Evolutionary conservation across 257 asterid species (phyloP).

Genomic region (Paulownia fortunei): DNA sequence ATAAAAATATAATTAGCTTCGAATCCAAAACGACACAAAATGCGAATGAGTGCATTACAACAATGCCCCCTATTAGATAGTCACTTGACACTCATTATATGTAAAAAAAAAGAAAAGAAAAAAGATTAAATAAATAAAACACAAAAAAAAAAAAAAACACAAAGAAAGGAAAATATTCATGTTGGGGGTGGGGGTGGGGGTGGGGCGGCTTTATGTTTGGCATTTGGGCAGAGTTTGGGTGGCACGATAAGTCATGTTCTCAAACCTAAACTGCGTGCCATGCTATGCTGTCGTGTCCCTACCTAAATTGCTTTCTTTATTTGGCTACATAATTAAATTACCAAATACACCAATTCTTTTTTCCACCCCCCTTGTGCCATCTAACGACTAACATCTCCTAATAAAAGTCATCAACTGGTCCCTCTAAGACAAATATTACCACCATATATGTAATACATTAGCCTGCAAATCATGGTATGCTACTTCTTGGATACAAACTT

Average conservation of each 20-base stretch:
- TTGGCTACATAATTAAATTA: not conserved
- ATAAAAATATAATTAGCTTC: too few species aligned
- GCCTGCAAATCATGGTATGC: not conserved
- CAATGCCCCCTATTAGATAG: too few species aligned
- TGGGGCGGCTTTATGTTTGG: not conserved
- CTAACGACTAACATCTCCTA: not conserved
- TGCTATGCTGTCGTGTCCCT: not conserved
- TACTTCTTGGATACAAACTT: too few species aligned
- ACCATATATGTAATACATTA: not conserved
- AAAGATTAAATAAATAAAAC: not conserved
- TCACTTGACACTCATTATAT: too few species aligned
- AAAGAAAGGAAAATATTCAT: not conserved
- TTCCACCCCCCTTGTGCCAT: not conserved
- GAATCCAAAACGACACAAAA: too few species aligned
- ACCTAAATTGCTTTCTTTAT: not conserved
- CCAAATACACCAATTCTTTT: not conserved
- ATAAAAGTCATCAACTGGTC: not conserved
- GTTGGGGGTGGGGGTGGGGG: too few species aligned
- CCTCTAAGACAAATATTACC: not conserved
- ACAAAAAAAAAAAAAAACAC: not conserved
- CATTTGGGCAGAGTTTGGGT: not conserved
- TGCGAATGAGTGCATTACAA: too few species aligned
- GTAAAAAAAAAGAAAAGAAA: too few species aligned
- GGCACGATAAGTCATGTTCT: conserved; percentile 9
- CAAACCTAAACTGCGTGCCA: not conserved